Conservation (phyloP, 371 early-diverging fungal genomes). For the Amoeboaphelidium occidentale region DNA sequence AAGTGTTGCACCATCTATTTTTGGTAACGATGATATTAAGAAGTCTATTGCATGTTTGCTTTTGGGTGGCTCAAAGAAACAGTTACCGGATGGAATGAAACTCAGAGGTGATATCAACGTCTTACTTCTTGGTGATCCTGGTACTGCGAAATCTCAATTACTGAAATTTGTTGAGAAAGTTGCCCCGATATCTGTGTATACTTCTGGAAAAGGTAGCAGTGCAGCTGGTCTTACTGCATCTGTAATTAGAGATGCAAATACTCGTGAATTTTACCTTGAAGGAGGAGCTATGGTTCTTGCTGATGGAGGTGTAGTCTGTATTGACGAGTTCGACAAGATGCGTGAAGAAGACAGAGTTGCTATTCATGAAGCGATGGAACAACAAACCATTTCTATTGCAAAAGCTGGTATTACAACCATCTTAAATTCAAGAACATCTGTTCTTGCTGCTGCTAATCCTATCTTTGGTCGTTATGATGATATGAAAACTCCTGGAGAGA, state of each 20-base stretch:
- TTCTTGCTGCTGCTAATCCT: constrained; percentile 99
- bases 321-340: constrained; percentile 99
- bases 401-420: constrained; percentile 99
- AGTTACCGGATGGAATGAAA: constrained; percentile 85
- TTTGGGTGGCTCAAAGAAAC: constrained; percentile 92
- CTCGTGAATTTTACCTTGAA: constrained; percentile 91
- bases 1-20: constrained; percentile 92
- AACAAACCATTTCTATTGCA: constrained; percentile 99
- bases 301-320: constrained; percentile 98
- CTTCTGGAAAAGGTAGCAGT: constrained; percentile 63
- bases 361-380: constrained; percentile 99
- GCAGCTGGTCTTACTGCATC: constrained; percentile 77
- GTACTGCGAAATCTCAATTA: constrained; percentile 97
- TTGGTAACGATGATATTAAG: constrained; percentile 87
- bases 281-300: constrained; percentile 99
- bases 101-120: constrained; percentile 98
- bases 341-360: constrained; percentile 97
- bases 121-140: constrained; percentile 96
- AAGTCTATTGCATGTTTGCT: constrained; percentile 89
- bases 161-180: constrained; percentile 95
- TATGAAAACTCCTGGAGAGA: constrained; percentile 86
- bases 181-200: constrained; percentile 85
- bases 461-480: constrained; percentile 99
- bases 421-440: constrained; percentile 91
- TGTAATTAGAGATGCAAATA: constrained; percentile 32